Base-by-base conservation (phyloP, 2,329 filamentous ascomycete species). In the Diaporthe batatas region DNA sequence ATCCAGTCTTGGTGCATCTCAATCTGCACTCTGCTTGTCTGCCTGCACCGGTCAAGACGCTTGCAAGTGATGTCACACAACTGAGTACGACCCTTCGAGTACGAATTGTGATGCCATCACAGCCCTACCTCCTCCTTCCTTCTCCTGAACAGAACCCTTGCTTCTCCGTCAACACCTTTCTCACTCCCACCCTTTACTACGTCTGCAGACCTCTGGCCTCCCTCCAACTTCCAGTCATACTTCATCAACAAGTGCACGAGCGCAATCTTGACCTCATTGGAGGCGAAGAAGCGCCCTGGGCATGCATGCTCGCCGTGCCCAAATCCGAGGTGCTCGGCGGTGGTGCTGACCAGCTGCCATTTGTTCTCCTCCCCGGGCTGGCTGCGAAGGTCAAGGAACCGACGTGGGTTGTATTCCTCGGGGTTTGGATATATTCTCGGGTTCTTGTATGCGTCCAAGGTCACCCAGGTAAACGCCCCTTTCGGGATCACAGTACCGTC, bases 281-380 rank as follows among this genome's bases (percentile, higher is more conserved):
- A 76, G 0, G 80, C 80, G 75, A 82, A 82, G 74, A 81, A 82
- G 2, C 81, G 73, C 0, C 81, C 81, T 1, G 81, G 81, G 51
- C 81, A 82, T 0, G 81, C 78, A 57, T 81, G 79, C 12, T 73
- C 75, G 3, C 81, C 81, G 58, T 82, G 76, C 8, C 82, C 82
- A 54, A 82, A 83, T 6, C 58, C 72, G 1, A 73, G 42, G 8
- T 73, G 72, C 18, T 73, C 68, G 6, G 58, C 49, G 18, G 36
- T 59, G 14, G 72, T 73, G 42, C 39, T 67, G 25, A 68, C 72
- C 18, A 73, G 53, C 49, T 65, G 72, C 58, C 55, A 57, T n/a
- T 44, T 71, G 42, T 67, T 65, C 57, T 62, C 68, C 72, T 71
- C 36, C 3, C 75, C 77, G 7, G 77, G 74, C 16, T 76, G 72